Conservation (phyloP, 169 alveolate species). For the Cryptosporidium xiaoi region DNA sequence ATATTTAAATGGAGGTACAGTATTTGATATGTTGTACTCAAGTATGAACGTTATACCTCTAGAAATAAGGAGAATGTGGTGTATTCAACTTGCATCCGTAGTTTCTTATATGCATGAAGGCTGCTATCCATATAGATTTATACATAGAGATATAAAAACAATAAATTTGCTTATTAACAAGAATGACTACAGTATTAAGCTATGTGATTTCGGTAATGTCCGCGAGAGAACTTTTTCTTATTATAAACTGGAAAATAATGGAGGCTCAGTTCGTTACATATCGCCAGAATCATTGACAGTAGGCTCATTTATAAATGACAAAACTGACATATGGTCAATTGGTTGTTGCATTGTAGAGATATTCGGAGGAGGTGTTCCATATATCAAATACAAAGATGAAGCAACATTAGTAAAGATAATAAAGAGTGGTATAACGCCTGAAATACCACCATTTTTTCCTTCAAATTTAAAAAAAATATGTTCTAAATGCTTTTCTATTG, state of each 20-base stretch:
- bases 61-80: constrained; percentile 76
- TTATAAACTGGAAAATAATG: constrained; percentile 82
- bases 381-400: constrained; percentile 79
- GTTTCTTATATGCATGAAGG: constrained; percentile 79
- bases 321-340: constrained; percentile 85
- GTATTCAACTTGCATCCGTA: constrained; percentile 79
- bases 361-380: constrained; percentile 84
- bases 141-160: constrained; percentile 86
- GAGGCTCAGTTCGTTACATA: constrained; percentile 86
- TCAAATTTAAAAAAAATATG: constrained; percentile 18
- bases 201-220: constrained; percentile 86
- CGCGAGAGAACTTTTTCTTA: constrained; percentile 79
- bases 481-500: constrained; percentile 30
- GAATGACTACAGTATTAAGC: constrained; percentile 78
- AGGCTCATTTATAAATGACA: constrained; percentile 81
- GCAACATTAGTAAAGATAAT: constrained; percentile 4
- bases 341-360: constrained; percentile 86
- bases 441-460: constrained; percentile 62
- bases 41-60: constrained; percentile 74
- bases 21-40: constrained; percentile 82
- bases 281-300: constrained; percentile 85
- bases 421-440: constrained; percentile 34
- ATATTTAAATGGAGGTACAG: constrained; percentile 81
- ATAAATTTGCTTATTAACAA: constrained; percentile 82
- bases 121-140: constrained; percentile 76